Base-by-base conservation (phyloP, 2,329 filamentous ascomycete genomes). In the Apiospora aurea region DNA sequence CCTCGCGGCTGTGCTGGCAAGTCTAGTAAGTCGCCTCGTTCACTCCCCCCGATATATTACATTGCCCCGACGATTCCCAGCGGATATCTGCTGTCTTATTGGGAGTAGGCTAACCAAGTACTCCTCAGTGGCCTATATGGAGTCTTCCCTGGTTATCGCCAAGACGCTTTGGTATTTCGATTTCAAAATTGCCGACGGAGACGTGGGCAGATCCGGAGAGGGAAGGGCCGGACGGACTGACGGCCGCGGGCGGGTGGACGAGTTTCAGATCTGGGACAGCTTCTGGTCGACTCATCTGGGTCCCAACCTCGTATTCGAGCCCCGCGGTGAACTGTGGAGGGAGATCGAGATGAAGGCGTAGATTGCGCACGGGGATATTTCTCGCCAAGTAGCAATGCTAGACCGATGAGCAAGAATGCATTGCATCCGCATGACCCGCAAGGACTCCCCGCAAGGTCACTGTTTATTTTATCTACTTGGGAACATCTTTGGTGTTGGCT, bases 1-100 rank as follows among this genome's bases (percentile, higher is more conserved):
- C 80, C 83, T 34, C 74, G 83, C n/a, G 82, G 82, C 49, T 85
- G 83, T 67, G 77, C 84, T 51, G 83, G 83, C 11, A 77, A 77
- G 72, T 83, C 49, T 13, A 51, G 49, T 51, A 51, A 51, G n/a
- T 49, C 2, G 11, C 8, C 21, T 13, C 4, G 5, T 46, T 2
- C 44, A 46, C 44, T 16, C 16, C 13, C 44, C 16, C 13, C 1
- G 4, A 2, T 46, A 29, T 29, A 29, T 16, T 21, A 18, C 44
- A 16, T 47, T 18, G 16, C 2, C 44, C 2, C 43, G 43, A 44
- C 8, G 11, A 14, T 5, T 44, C 11, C 1, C 14, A 2, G 43
- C 43, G 43, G 7, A 44, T 44, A 14, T 46, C 46, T 49, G 21
- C 44, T 47, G 14, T 16, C 21, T 47, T 18, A 47, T 49, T 11